Evolutionary conservation across 2,329 filamentous ascomycete species (phyloP).

Genomic region (Ceratocystis alfenasii): DNA sequence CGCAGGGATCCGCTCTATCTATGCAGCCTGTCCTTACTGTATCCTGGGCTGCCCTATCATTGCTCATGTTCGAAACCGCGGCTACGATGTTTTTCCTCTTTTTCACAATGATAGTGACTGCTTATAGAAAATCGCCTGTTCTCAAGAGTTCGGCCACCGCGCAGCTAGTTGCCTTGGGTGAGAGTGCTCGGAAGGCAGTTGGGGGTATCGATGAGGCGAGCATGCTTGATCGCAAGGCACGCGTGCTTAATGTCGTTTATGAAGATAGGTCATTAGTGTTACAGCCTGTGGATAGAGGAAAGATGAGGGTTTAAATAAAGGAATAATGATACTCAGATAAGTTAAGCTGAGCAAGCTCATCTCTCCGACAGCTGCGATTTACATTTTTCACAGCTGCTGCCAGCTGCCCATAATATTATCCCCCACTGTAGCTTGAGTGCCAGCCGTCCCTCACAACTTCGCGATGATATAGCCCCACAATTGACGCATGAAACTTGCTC

Average conservation of each 20-base stretch:
- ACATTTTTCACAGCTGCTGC: background rate
- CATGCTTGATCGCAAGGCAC: slow-evolving; percentile 21
- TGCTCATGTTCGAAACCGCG: slow-evolving; percentile 25
- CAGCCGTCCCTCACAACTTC: background rate
- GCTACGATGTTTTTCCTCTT: slow-evolving; percentile 24
- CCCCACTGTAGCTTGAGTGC: background rate
- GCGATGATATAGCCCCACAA: slow-evolving; percentile 12
- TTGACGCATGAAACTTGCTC: background rate
- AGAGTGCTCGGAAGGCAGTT: slow-evolving; percentile 18
- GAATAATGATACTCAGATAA: too few relatives aligned
- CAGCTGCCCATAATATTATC: background rate
- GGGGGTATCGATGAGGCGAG: slow-evolving; percentile 21
- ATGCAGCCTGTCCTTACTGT: slow-evolving; percentile 24
- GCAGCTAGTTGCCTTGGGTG: slow-evolving; percentile 26
- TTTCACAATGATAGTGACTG: slow-evolving; percentile 26
- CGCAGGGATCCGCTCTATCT: slow-evolving; percentile 23
- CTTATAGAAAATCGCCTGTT: slow-evolving; percentile 24
- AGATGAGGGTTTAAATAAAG: background rate
- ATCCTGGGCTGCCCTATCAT: slow-evolving; percentile 26
- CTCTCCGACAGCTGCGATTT: background rate
- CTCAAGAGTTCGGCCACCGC: slow-evolving; percentile 27
- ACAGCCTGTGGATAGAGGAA: background rate
- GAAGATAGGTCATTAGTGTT: slow-evolving; percentile 14
- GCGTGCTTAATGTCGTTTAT: slow-evolving; percentile 21
- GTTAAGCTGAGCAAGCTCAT: too few relatives aligned